phyloP scores from a whole-genome alignment of 2,329 filamentous ascomycete species.

The Dendrostoma leiphaemia region DNA sequence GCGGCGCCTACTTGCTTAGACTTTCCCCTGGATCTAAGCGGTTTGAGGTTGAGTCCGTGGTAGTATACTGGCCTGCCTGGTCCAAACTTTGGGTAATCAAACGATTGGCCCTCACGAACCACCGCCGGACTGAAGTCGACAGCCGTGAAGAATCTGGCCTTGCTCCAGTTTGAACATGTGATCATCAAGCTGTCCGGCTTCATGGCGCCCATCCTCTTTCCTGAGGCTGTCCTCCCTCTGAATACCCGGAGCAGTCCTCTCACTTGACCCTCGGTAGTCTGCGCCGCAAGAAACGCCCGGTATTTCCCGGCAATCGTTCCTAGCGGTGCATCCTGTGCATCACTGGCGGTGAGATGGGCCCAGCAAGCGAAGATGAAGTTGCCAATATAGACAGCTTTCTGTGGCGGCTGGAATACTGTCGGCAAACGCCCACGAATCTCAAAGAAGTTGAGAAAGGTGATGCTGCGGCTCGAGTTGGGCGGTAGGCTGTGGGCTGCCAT shows the following conservation, averaged over 20 bases:
- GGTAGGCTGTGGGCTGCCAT: slow-evolving; percentile 24
- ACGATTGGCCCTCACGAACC: background rate
- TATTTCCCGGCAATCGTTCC: slow-evolving; percentile 19
- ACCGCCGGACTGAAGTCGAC: slow-evolving; percentile 34
- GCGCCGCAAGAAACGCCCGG: slow-evolving; percentile 17
- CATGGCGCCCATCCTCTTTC: slow-evolving; percentile 1
- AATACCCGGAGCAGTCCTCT: slow-evolving; percentile 15
- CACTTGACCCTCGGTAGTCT: slow-evolving; percentile 20
- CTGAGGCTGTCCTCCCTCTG: slow-evolving; percentile 1
- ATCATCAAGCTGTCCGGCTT: slow-evolving; percentile 8
- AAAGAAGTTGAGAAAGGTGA: slow-evolving; percentile 39
- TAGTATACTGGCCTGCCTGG: slow-evolving; percentile 10
- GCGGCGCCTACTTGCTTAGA: slow-evolving; percentile 6
- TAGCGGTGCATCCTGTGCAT: slow-evolving; percentile 12
- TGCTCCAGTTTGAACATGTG: slow-evolving; percentile 23
- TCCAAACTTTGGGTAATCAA: background rate
- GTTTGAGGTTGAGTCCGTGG: slow-evolving; percentile 6
- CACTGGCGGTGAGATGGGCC: slow-evolving; percentile 8
- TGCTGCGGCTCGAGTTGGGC: slow-evolving; percentile 24
- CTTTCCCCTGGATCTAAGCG: slow-evolving; percentile 3
- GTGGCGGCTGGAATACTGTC: slow-evolving; percentile 26
- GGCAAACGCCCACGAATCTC: slow-evolving; percentile 33
- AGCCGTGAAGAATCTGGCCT: slow-evolving; percentile 31
- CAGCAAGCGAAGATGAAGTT: slow-evolving; percentile 18
- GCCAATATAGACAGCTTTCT: slow-evolving; percentile 23